These are phyloP conservation scores for Kwoniella bestiolae DNA, from an alignment of 768 basidiomycete genomes.

Conservation along the genomic window DNA sequence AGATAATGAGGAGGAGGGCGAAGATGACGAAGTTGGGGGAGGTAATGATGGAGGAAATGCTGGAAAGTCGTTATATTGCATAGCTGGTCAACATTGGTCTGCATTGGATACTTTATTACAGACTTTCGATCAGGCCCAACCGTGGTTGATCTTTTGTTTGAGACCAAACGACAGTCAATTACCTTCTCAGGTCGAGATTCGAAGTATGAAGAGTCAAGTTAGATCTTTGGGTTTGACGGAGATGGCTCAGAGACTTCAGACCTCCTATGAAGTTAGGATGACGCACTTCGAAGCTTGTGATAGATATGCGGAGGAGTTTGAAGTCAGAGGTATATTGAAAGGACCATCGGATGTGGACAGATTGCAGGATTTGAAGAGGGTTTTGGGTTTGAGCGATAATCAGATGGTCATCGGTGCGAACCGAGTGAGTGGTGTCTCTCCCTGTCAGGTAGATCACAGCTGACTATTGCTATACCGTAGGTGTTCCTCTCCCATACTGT, in stretches of 20 bases:
- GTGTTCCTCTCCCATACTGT: conserved; percentile 84
- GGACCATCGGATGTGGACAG: conserved; percentile 65
- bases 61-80: conserved; percentile 65
- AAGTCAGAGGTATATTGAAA: conserved; percentile 65
- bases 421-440: conserved; percentile 66
- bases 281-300: conserved; percentile 83
- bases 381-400: conserved; percentile 64
- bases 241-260: conserved; percentile 69
- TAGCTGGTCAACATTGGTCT: conserved; percentile 84
- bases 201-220: conserved; percentile 90
- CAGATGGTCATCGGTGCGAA: conserved; percentile 81
- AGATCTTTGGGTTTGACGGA: conserved; percentile 77
- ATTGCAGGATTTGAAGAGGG: conserved; percentile 44
- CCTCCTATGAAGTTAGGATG: conserved; percentile 81
- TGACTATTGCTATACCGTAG: conserved; percentile 59
- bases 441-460: neutral
- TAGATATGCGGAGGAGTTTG: conserved; percentile 74
- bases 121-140: conserved; percentile 84
- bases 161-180: conserved; percentile 95
- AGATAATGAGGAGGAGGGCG: conserved; percentile 44
- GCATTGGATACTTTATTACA: conserved; percentile 84
- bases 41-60: conserved; percentile 40
- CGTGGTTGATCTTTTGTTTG: conserved; percentile 90
- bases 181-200: conserved; percentile 89
- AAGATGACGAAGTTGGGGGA: conserved; percentile 45